Evolutionary conservation across 2,329 filamentous ascomycete genomes (phyloP).

Genomic region (Aspergillus aculeatus): DNA sequence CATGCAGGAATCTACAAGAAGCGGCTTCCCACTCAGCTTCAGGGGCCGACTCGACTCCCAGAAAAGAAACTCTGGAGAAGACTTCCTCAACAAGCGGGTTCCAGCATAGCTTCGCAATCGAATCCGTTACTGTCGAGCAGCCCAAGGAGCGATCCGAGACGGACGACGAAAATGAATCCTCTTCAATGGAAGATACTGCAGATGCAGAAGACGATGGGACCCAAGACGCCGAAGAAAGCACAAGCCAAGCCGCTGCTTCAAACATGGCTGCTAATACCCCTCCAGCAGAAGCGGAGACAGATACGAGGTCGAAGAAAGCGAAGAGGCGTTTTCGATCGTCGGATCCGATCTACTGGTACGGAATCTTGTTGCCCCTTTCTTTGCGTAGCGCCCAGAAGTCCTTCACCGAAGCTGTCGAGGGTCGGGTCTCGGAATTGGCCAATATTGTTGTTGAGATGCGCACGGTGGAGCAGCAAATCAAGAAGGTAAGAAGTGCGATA

Average conservation of each 20-base stretch:
- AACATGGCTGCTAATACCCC: constrained; percentile 4
- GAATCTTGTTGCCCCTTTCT: constrained; percentile 47
- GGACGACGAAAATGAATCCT: background rate
- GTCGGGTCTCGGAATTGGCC: constrained; percentile 38
- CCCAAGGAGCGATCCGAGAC: constrained; percentile 11
- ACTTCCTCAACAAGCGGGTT: constrained; percentile 2
- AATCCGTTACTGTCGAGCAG: background rate
- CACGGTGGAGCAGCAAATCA: constrained; percentile 40
- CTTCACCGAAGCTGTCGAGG: constrained; percentile 43
- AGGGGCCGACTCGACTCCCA: background rate
- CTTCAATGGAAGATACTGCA: background rate
- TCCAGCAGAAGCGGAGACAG: constrained; percentile 5
- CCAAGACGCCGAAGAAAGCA: background rate
- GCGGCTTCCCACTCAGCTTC: background rate
- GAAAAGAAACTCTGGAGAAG: constrained; percentile 1
- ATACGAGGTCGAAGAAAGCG: constrained; percentile 17
- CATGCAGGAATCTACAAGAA: constrained; percentile 14
- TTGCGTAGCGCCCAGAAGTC: constrained; percentile 46
- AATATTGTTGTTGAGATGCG: constrained; percentile 42
- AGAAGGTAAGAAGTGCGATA: constrained; percentile 28
- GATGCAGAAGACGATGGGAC: background rate
- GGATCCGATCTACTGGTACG: constrained; percentile 51
- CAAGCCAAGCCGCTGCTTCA: background rate
- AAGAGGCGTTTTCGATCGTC: constrained; percentile 31
- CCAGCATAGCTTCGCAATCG: constrained; percentile 15